Evolutionary conservation across 2,329 filamentous ascomycete species (phyloP).

Genomic region (Sclerotinia spermophila): DNA sequence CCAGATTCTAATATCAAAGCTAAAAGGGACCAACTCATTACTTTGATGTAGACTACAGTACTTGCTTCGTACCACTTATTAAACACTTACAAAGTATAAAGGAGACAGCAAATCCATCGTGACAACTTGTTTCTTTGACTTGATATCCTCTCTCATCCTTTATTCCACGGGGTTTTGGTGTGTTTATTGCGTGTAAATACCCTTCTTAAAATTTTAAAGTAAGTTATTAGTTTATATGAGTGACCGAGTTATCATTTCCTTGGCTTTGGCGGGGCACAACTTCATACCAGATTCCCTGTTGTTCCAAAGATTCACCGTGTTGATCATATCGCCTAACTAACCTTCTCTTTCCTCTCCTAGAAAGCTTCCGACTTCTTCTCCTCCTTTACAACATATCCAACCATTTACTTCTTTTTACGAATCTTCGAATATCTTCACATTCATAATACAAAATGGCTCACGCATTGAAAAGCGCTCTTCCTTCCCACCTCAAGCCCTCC

Average conservation of each 20-base stretch:
- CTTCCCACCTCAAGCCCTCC: conserved; percentile 69
- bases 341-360: neutral
- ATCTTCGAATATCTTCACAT: conserved; percentile 3
- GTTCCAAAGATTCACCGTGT: conserved; percentile 5
- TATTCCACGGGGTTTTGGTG: neutral
- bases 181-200: conserved; percentile 3
- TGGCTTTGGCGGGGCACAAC: conserved; percentile 11
- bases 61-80: too few relatives aligned
- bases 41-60: neutral
- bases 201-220: neutral
- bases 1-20: neutral
- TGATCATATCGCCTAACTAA: conserved; percentile 16
- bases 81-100: too few relatives aligned
- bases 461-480: conserved; percentile 70
- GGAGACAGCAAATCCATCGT: neutral
- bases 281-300: conserved; percentile 9
- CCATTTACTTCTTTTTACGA: conserved; percentile 3
- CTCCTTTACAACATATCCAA: neutral
- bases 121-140: neutral
- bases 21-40: neutral
- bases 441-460: conserved; percentile 57
- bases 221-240: too few relatives aligned
- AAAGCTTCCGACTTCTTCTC: conserved; percentile 10
- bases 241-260: neutral
- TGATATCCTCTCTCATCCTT: neutral